Percentiles rank a stretch among this genome's conserved stretches.
phyloP scores from a whole-genome alignment of 768 basidiomycete species.

The Multifurca ochricompacta region DNA sequence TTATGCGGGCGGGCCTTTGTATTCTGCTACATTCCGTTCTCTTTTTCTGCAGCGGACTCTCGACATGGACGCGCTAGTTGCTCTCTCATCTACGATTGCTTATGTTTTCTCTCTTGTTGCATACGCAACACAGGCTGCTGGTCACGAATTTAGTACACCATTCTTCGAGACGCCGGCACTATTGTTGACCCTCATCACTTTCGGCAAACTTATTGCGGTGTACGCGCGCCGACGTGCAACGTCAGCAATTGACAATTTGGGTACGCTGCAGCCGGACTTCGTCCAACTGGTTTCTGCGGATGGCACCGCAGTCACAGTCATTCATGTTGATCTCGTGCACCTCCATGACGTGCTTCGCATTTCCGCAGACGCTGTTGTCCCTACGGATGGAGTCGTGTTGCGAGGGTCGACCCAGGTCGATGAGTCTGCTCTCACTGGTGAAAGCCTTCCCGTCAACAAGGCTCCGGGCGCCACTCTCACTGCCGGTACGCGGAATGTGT shows the following conservation, averaged over 20 bases:
- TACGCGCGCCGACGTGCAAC: conserved; percentile 30
- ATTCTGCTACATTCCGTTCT: conserved; percentile 30
- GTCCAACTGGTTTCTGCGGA: conserved; percentile 29
- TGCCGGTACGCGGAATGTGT: conserved; percentile 34
- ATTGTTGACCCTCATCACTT: conserved; percentile 35
- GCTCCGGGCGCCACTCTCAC: conserved; percentile 27
- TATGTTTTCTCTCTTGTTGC: conserved; percentile 36
- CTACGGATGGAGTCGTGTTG: conserved; percentile 34
- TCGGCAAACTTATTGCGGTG: conserved; percentile 34
- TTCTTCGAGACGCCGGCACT: conserved; percentile 40
- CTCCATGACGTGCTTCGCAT: conserved; percentile 33
- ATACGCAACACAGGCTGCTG: conserved; percentile 29
- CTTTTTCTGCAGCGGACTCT: conserved; percentile 31
- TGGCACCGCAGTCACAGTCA: conserved; percentile 12
- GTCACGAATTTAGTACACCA: conserved; percentile 26
- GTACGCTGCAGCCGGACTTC: conserved; percentile 28
- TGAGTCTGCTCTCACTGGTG: conserved; percentile 39
- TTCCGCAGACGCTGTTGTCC: conserved; percentile 29
- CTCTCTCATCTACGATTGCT: conserved; percentile 33
- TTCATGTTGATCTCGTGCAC: conserved; percentile 31
- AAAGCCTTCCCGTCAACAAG: conserved; percentile 34
- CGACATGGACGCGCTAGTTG: conserved; percentile 35
- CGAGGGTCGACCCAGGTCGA: conserved; percentile 33
- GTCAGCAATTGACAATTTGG: conserved; percentile 30
- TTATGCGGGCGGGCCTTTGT: conserved; percentile 31